A percentile compares a stretch with the other conserved stretches of the same genome.
Evolutionary conservation across 805 yeast genomes (phyloP).

Genomic region (Yarrowia yakushimensis): DNA sequence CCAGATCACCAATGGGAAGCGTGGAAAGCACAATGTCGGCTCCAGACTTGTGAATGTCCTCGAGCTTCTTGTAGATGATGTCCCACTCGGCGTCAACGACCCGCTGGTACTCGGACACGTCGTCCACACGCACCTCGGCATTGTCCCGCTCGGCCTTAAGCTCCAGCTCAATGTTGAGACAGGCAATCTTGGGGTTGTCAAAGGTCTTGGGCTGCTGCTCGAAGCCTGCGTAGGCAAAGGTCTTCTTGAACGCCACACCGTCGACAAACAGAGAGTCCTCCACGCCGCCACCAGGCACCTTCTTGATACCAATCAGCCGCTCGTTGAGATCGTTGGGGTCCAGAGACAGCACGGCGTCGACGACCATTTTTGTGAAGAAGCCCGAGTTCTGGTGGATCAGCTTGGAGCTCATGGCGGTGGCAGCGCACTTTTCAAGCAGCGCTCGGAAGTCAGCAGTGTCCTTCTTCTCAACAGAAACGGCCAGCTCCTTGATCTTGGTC

Average conservation of each 20-base stretch:
- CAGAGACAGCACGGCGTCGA: conserved; percentile 85
- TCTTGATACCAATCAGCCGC: conserved; percentile 86
- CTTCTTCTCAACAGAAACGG: conserved; percentile 61
- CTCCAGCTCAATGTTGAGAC: conserved; percentile 89
- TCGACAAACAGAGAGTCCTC: conserved; percentile 85
- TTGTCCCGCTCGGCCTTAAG: conserved; percentile 97
- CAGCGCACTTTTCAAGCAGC: conserved; percentile 85
- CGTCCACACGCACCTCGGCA: conserved; percentile 95
- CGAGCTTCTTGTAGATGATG: conserved; percentile 80
- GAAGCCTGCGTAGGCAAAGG: conserved; percentile 96
- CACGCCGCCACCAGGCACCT: conserved; percentile 93
- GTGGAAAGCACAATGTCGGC: conserved; percentile 91
- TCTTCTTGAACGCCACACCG: conserved; percentile 97
- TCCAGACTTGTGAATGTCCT: conserved; percentile 77
- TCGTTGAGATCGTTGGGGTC: conserved; percentile 86
- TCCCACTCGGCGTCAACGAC: conserved; percentile 99
- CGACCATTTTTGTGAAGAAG: conserved; percentile 94
- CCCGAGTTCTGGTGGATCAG: conserved; percentile 81
- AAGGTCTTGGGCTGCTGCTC: conserved; percentile 96
- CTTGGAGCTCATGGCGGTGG: conserved; percentile 96
- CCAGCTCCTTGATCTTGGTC: conserved; percentile 65
- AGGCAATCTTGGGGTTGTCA: conserved; percentile 72
- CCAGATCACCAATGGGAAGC: conserved; percentile 95
- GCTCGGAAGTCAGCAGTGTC: conserved; percentile 62
- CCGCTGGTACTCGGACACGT: conserved; percentile 89